These are phyloP conservation scores for Massarina eburnea DNA, from an alignment of 2,329 filamentous ascomycete species.

Conservation along the genomic window DNA sequence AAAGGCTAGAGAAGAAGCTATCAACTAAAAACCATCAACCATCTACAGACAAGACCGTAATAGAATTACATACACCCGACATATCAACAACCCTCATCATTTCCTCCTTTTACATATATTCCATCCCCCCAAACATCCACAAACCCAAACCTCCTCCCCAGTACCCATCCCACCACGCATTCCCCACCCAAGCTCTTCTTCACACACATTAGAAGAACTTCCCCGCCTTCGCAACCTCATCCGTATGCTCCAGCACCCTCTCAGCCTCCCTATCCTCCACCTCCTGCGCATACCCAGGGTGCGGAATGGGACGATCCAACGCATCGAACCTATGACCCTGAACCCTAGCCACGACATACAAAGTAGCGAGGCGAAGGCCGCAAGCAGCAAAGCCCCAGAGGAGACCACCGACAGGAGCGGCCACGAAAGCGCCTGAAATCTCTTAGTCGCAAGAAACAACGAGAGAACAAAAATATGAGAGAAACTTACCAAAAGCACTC, in stretches of 20 bases:
- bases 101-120: too few species aligned
- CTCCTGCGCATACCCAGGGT: constrained; percentile 8
- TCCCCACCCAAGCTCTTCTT: background rate
- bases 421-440: constrained; percentile 68
- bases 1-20: too few species aligned
- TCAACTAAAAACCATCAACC: too few species aligned
- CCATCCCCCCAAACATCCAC: too few species aligned
- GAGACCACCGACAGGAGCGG: constrained; percentile 73
- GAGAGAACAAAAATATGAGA: background rate
- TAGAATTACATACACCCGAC: too few species aligned
- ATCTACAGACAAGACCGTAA: too few species aligned
- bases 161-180: background rate
- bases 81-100: too few species aligned
- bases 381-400: constrained; percentile 70
- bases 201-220: constrained; percentile 32
- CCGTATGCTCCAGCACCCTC: constrained; percentile 25
- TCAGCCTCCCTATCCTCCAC: constrained; percentile 29
- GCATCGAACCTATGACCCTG: constrained; percentile 67
- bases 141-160: too few species aligned
- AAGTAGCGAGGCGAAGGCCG: constrained; percentile 59
- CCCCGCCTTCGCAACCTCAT: constrained; percentile 28
- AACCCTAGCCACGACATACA: constrained; percentile 59
- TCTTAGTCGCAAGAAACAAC: background rate
- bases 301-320: constrained; percentile 54
- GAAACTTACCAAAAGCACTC: constrained; percentile 67